These are phyloP conservation scores for Umbelopsis vinacea DNA, from an alignment of 192 early-diverging fungal species.

Conservation along the genomic window DNA sequence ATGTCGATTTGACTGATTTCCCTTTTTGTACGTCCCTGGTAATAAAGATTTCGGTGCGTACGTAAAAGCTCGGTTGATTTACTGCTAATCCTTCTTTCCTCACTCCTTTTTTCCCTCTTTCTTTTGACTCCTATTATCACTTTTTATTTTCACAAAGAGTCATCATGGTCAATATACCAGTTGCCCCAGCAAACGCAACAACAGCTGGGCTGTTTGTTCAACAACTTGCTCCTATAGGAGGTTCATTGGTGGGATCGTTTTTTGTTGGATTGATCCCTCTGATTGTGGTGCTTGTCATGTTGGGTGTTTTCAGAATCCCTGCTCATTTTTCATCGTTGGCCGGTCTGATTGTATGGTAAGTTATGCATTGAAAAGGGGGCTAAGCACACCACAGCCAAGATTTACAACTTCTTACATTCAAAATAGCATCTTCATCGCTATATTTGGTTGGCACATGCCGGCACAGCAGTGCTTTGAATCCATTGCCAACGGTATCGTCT, in stretches of 20 bases:
- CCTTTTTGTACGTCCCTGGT: too few species aligned
- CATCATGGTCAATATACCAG: conserved; percentile 29
- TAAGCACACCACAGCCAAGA: neutral
- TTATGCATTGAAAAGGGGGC: neutral
- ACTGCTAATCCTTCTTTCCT: too few species aligned
- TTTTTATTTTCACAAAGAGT: neutral
- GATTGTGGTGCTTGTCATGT: conserved; percentile 33
- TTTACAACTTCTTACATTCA: neutral
- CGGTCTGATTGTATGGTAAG: conserved; percentile 42
- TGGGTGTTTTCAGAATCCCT: conserved; percentile 37
- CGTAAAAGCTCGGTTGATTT: too few species aligned
- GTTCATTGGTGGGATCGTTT: conserved; percentile 41
- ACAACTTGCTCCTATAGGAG: conserved; percentile 36
- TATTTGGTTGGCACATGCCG: conserved; percentile 48
- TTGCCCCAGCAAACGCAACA: neutral
- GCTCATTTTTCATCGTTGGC: conserved; percentile 33
- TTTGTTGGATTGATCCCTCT: conserved; percentile 46
- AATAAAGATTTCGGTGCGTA: too few species aligned
- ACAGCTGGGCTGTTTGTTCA: conserved; percentile 38
- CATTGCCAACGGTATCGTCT: conserved; percentile 38
- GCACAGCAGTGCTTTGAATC: conserved; percentile 37
- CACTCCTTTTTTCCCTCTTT: neutral
- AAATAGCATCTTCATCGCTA: conserved; percentile 42
- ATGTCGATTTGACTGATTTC: too few species aligned
- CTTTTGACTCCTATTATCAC: neutral